These are phyloP conservation scores for Babesia ovata DNA, from an alignment of 169 alveolate species.

Conservation along the genomic window DNA sequence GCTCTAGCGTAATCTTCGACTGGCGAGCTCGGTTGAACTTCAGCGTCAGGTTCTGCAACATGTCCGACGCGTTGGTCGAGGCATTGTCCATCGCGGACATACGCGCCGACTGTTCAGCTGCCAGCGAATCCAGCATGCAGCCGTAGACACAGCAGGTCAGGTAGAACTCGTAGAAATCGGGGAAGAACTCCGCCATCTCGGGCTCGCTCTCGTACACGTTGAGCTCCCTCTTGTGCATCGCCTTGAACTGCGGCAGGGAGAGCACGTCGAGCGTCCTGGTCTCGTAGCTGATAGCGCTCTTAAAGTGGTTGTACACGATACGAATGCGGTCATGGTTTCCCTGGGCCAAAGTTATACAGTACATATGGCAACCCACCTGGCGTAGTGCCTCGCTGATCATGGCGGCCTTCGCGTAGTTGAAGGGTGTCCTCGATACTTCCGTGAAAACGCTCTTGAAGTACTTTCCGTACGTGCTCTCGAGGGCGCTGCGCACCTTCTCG, in stretches of 20 bases:
- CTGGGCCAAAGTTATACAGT: constrained; percentile 2
- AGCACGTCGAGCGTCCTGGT: constrained; percentile 75
- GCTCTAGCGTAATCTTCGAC: constrained; percentile 92
- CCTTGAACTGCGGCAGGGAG: constrained; percentile 69
- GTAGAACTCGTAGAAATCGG: constrained; percentile 78
- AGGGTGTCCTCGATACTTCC: constrained; percentile 73
- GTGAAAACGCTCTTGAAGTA: constrained; percentile 64
- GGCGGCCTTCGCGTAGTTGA: constrained; percentile 77
- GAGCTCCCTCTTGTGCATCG: constrained; percentile 73
- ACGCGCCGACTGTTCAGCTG: constrained; percentile 85
- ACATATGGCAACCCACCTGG: constrained; percentile 25
- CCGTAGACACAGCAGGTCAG: constrained; percentile 74
- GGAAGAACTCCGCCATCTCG: constrained; percentile 67
- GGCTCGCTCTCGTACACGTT: constrained; percentile 79
- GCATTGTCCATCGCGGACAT: constrained; percentile 90
- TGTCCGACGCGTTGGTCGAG: constrained; percentile 85
- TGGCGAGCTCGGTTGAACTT: constrained; percentile 84
- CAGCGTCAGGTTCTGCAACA: constrained; percentile 79
- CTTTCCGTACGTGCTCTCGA: constrained; percentile 49
- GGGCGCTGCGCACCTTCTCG: constrained; percentile 68
- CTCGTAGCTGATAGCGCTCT: constrained; percentile 84
- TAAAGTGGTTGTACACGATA: constrained; percentile 82
- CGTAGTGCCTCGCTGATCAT: constrained; percentile 67
- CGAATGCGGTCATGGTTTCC: constrained; percentile 75
- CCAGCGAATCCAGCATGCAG: constrained; percentile 75